Conservation (phyloP, 2,329 filamentous ascomycete genomes). For the Meredithiella fracta region DNA sequence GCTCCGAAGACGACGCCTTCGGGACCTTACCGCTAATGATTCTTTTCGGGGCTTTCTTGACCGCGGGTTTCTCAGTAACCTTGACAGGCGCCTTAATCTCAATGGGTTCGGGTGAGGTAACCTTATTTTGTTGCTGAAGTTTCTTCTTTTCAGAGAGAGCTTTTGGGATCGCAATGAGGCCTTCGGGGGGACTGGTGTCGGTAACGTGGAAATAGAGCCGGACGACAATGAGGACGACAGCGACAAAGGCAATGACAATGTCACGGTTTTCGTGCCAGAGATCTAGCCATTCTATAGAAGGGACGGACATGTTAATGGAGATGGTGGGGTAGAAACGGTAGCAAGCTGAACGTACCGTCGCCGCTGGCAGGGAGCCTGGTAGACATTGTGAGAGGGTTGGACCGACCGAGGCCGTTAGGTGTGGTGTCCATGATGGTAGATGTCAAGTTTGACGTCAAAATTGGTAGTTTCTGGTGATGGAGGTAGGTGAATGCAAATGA, state of each 20-base stretch:
- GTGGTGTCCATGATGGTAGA: slow-evolving; percentile 9
- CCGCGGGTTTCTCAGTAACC: not conserved
- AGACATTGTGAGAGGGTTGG: slow-evolving; percentile 4
- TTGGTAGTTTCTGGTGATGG: not conserved
- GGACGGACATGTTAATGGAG: not conserved
- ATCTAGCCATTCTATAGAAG: slow-evolving; percentile 25
- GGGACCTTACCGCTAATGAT: slow-evolving; percentile 28
- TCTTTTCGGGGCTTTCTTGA: slow-evolving; percentile 24
- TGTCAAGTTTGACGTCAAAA: not conserved
- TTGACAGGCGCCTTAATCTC: not conserved
- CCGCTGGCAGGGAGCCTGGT: not conserved
- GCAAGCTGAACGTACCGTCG: not conserved
- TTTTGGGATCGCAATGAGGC: slow-evolving; percentile 24
- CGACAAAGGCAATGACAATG: slow-evolving; percentile 25
- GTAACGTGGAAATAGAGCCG: slow-evolving; percentile 27
- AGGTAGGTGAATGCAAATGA: not conserved
- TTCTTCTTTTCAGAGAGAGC: slow-evolving; percentile 19
- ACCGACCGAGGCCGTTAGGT: slow-evolving; percentile 6
- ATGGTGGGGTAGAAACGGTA: not conserved
- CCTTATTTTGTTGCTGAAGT: slow-evolving; percentile 4
- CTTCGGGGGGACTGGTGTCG: slow-evolving; percentile 21
- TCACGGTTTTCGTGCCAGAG: slow-evolving; percentile 32
- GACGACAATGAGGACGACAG: slow-evolving; percentile 24
- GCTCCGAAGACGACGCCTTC: slow-evolving; percentile 15
- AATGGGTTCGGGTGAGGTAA: slow-evolving; percentile 7